phyloP scores from a whole-genome alignment of 495 filamentous ascomycete species.

The Penicillium taxi region DNA sequence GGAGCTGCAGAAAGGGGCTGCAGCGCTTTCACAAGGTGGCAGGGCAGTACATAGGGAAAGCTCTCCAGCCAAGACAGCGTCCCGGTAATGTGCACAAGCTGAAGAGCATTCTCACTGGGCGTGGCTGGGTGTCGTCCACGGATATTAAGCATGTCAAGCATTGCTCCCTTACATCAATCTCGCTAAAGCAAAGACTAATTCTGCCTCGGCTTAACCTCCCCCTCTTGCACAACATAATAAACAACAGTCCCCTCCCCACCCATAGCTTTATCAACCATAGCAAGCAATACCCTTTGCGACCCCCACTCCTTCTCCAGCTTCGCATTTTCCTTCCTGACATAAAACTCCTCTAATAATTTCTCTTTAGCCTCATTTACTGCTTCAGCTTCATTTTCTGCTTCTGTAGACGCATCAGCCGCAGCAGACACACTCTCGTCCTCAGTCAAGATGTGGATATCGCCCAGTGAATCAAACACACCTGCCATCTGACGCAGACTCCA shows the following conservation, averaged over 20 bases:
- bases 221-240: constrained; percentile 93
- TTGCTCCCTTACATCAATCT: too few relatives aligned
- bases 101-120: too few relatives aligned
- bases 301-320: constrained; percentile 32
- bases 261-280: constrained; percentile 55
- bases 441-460: constrained; percentile 10
- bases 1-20: too few relatives aligned
- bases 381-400: constrained; percentile 1
- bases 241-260: constrained; percentile 84
- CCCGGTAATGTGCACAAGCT: too few relatives aligned
- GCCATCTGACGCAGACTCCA: constrained; percentile 73
- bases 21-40: too few relatives aligned
- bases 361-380: constrained; percentile 19
- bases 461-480: constrained; percentile 70
- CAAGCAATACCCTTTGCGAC: constrained; percentile 69
- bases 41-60: too few relatives aligned
- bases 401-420: too few relatives aligned
- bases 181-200: constrained; percentile 59
- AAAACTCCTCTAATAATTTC: constrained; percentile 29
- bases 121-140: too few relatives aligned
- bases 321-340: constrained; percentile 28
- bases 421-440: too few relatives aligned
- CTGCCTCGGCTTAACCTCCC: constrained; percentile 90
- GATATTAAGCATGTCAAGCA: too few relatives aligned
- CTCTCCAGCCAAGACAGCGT: too few relatives aligned